These are phyloP conservation scores for Lentithecium fluviatile DNA, from an alignment of 495 filamentous ascomycete genomes.

Conservation along the genomic window DNA sequence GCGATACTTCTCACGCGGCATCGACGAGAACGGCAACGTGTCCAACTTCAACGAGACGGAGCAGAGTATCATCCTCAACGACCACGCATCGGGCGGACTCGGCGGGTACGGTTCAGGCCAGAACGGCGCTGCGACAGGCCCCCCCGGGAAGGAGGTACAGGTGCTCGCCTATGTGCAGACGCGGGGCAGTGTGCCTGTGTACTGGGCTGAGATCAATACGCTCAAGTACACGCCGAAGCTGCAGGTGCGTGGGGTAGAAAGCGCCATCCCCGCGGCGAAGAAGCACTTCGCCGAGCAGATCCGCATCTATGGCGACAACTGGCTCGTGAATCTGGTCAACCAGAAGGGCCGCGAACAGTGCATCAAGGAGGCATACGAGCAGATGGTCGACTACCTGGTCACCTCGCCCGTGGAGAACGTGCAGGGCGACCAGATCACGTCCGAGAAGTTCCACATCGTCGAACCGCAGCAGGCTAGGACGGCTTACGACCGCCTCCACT, in stretches of 20 bases:
- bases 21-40: slow-evolving; percentile 90
- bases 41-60: slow-evolving; percentile 99
- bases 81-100: slow-evolving; percentile 62
- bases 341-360: slow-evolving; percentile 83
- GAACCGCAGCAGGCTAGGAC: slow-evolving; percentile 61
- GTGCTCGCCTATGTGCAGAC: slow-evolving; percentile 94
- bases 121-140: slow-evolving; percentile 61
- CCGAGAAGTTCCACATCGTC: slow-evolving; percentile 78
- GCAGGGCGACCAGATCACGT: slow-evolving; percentile 55
- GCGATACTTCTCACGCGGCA: slow-evolving; percentile 87
- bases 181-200: slow-evolving; percentile 88
- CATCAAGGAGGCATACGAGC: slow-evolving; percentile 89
- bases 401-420: slow-evolving; percentile 63
- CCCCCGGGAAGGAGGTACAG: slow-evolving; percentile 70
- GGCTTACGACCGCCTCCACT: slow-evolving; percentile 79
- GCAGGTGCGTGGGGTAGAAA: slow-evolving; percentile 79
- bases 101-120: slow-evolving; percentile 75
- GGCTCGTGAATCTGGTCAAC: slow-evolving; percentile 94
- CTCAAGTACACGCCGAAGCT: slow-evolving; percentile 86
- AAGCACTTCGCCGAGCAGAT: slow-evolving; percentile 93
- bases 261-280: slow-evolving; percentile 73
- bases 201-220: slow-evolving; percentile 91
- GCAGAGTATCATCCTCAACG: slow-evolving; percentile 84
- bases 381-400: slow-evolving; percentile 72
- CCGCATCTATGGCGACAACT: slow-evolving; percentile 88